phyloP scores from a whole-genome alignment of 805 yeast genomes.

The Pichia deserticola region DNA sequence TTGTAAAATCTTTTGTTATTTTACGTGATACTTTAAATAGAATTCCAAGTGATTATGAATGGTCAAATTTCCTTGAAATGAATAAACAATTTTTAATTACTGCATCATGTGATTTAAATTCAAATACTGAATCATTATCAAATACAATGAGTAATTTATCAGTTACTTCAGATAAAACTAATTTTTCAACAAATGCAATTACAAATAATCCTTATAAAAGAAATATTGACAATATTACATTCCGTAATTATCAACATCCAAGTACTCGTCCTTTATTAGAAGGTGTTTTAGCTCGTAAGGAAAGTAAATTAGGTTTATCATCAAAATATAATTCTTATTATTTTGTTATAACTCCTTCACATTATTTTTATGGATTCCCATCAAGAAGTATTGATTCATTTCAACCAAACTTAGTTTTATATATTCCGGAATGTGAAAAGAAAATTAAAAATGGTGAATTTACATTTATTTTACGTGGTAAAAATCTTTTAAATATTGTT shows the following conservation, averaged over 20 bases:
- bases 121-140: background rate
- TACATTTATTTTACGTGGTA: conserved; percentile 32
- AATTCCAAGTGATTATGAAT: conserved; percentile 36
- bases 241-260: conserved; percentile 33
- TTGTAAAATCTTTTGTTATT: conserved; percentile 24
- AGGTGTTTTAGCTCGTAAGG: conserved; percentile 40
- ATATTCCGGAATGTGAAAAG: conserved; percentile 39
- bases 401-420: conserved; percentile 39
- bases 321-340: conserved; percentile 38
- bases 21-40: conserved; percentile 26
- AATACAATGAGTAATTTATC: conserved; percentile 14
- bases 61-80: conserved; percentile 33
- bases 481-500: conserved; percentile 30
- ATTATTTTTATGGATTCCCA: conserved; percentile 40
- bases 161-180: conserved; percentile 1
- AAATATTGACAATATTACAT: conserved; percentile 28
- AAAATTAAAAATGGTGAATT: conserved; percentile 26
- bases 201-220: conserved; percentile 26
- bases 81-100: conserved; percentile 30
- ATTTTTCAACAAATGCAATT: conserved; percentile 7
- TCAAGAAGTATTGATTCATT: conserved; percentile 35
- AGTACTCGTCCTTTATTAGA: conserved; percentile 39
- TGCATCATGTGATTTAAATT: background rate
- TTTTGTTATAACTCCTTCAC: conserved; percentile 40
- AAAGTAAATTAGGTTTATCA: conserved; percentile 30